phyloP scores from a whole-genome alignment of 2,329 filamentous ascomycete genomes.

The Aspergillus melleus region DNA sequence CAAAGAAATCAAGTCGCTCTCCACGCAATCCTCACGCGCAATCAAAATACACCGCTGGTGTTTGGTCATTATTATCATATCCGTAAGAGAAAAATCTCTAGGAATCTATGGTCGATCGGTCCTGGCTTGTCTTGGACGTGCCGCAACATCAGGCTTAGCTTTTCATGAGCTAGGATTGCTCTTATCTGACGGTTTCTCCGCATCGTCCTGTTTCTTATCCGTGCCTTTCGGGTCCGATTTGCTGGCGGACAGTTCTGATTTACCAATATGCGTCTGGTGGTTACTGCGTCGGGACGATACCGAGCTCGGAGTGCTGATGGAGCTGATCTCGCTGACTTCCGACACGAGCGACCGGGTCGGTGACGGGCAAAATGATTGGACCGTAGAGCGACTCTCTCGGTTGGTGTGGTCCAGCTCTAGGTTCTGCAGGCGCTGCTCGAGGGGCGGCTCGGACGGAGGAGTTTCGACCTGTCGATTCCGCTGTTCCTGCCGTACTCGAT shows the following conservation, averaged over 20 bases:
- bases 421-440: slow-evolving; percentile 24
- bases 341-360: slow-evolving; percentile 11
- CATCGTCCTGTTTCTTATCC: slow-evolving; percentile 5
- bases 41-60: neutral
- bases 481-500: slow-evolving; percentile 23
- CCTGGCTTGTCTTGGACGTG: neutral
- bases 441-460: slow-evolving; percentile 9
- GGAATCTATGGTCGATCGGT: neutral
- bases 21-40: neutral
- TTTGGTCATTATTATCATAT: neutral
- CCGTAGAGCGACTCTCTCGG: slow-evolving; percentile 12
- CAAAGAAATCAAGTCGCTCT: neutral
- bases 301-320: slow-evolving; percentile 20
- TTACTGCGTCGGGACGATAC: slow-evolving; percentile 12
- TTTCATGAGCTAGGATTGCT: neutral
- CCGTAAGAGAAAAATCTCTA: neutral
- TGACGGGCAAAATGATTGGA: slow-evolving; percentile 13
- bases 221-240: neutral
- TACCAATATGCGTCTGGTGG: neutral
- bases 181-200: neutral
- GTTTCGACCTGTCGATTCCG: slow-evolving; percentile 12
- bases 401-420: slow-evolving; percentile 18
- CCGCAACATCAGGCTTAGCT: neutral
- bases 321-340: slow-evolving; percentile 21
- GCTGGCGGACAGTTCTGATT: neutral